A percentile compares a stretch with the other conserved stretches of the same genome.
Conservation (phyloP, 768 basidiomycete species). For the Tylopilus subfusipes region DNA sequence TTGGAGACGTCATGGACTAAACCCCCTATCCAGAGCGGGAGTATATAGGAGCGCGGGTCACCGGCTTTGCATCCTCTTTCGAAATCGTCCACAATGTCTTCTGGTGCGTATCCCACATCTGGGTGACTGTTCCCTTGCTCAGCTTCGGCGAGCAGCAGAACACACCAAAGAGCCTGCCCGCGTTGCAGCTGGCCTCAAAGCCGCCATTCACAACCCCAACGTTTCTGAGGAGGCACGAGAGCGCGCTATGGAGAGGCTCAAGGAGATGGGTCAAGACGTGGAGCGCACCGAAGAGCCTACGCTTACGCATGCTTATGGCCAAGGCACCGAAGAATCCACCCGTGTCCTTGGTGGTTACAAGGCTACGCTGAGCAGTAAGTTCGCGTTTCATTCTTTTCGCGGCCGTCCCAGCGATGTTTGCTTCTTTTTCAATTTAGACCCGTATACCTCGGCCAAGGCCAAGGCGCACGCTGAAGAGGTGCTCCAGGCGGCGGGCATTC, state of each 20-base stretch:
- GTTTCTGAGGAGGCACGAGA: constrained; percentile 54
- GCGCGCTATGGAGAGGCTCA: constrained; percentile 45
- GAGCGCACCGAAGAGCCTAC: neutral
- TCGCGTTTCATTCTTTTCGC: too few relatives aligned
- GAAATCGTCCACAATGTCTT: constrained; percentile 5
- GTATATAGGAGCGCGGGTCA: neutral
- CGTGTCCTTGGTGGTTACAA: constrained; percentile 46
- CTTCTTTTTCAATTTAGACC: constrained; percentile 27
- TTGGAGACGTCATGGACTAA: constrained; percentile 12
- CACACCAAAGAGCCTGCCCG: constrained; percentile 40
- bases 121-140: neutral
- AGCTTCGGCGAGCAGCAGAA: constrained; percentile 9
- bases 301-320: neutral
- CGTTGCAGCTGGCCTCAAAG: constrained; percentile 56
- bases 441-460: constrained; percentile 43
- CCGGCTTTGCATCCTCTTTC: neutral
- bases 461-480: constrained; percentile 55
- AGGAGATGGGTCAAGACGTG: constrained; percentile 33
- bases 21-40: constrained; percentile 9
- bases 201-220: constrained; percentile 55
- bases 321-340: constrained; percentile 4
- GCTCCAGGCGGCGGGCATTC: constrained; percentile 43
- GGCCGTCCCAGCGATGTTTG: neutral
- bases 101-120: neutral
- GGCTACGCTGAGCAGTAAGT: constrained; percentile 44